phyloP scores from a whole-genome alignment of 2,329 filamentous ascomycete genomes.

The Arthrobotrys conoides region DNA sequence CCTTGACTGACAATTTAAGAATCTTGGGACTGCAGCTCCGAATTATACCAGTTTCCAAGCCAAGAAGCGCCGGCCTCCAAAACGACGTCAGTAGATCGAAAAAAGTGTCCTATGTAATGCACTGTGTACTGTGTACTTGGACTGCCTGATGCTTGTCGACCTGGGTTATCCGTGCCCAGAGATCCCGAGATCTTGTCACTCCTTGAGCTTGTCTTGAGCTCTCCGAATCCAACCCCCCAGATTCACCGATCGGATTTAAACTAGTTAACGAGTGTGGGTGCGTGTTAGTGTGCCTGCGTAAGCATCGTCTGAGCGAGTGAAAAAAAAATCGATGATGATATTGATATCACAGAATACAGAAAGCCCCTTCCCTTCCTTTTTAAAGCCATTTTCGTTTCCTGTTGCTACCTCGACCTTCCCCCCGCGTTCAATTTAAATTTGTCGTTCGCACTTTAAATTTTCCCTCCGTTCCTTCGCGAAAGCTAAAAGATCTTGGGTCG shows the following conservation, averaged over 20 bases:
- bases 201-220: constrained; percentile 40
- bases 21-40: constrained; percentile 29
- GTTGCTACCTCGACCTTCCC: not conserved
- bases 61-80: constrained; percentile 29
- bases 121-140: not conserved
- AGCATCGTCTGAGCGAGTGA: constrained; percentile 1
- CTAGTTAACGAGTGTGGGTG: constrained; percentile 28
- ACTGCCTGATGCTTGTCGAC: constrained; percentile 10
- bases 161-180: constrained; percentile 36
- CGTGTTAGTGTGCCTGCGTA: not conserved
- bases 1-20: constrained; percentile 40
- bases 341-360: not conserved
- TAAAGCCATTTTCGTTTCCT: not conserved
- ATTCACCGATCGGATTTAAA: constrained; percentile 29
- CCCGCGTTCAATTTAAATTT: constrained; percentile 21
- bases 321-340: not conserved
- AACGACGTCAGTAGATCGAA: constrained; percentile 47
- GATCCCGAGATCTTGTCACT: constrained; percentile 57
- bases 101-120: not conserved
- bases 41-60: constrained; percentile 33
- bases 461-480: constrained; percentile 3
- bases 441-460: not conserved
- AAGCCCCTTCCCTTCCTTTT: not conserved
- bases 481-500: constrained; percentile 34
- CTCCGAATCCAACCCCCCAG: constrained; percentile 28